Evolutionary conservation across 1,284 basidiomycete genomes (phyloP).

Genomic region (Puccinia coronata): DNA sequence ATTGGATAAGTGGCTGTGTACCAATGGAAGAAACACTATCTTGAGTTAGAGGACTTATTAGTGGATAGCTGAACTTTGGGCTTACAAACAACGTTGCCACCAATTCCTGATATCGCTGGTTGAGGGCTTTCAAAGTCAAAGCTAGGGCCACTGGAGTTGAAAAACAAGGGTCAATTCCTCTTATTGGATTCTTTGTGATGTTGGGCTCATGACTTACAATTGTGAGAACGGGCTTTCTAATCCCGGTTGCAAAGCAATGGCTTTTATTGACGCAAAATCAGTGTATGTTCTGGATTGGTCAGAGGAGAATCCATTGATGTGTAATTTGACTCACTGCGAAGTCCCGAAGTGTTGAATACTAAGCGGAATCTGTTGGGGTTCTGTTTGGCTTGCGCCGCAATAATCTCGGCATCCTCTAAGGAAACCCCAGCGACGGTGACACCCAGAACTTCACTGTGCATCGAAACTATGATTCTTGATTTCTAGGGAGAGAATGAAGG

Average conservation of each 20-base stretch:
- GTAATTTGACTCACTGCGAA: background rate
- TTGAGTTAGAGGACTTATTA: background rate
- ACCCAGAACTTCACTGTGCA: constrained; percentile 1
- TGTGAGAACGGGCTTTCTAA: constrained; percentile 42
- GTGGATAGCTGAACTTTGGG: background rate
- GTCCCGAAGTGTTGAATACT: background rate
- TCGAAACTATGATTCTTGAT: constrained; percentile 18
- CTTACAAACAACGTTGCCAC: constrained; percentile 46
- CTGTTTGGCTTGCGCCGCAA: background rate
- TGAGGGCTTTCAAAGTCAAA: constrained; percentile 41
- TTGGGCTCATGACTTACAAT: constrained; percentile 8
- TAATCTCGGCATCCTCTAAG: constrained; percentile 7
- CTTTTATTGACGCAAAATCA: background rate
- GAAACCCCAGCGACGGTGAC: constrained; percentile 16
- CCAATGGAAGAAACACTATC: background rate
- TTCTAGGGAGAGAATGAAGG: background rate
- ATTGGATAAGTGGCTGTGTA: constrained; percentile 36
- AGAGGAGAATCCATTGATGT: background rate
- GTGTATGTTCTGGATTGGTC: background rate
- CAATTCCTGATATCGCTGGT: constrained; percentile 42
- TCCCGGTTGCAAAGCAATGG: constrained; percentile 37
- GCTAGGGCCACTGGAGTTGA: constrained; percentile 39
- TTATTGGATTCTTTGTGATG: background rate
- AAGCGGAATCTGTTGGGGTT: constrained; percentile 4
- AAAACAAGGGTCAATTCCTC: background rate